Conservation (phyloP, 139 green algal genomes). For the Dunaliella sp. region DNA sequence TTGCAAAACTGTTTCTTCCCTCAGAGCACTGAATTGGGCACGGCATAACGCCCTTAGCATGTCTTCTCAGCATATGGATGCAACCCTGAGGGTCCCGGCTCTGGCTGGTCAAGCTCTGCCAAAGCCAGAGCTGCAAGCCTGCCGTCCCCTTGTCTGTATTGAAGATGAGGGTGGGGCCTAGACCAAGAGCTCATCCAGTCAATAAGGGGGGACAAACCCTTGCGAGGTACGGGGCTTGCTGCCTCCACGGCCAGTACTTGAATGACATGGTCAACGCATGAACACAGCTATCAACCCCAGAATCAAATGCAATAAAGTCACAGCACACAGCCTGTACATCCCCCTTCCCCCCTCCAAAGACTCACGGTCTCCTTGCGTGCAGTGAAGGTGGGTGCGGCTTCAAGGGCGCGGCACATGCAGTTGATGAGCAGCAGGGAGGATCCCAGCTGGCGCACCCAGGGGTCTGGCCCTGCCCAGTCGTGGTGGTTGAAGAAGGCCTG, state of each 20-base stretch:
- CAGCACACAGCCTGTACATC: background rate
- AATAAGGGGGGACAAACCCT: background rate
- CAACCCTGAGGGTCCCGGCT: too few relatives aligned
- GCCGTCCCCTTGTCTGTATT: too few relatives aligned
- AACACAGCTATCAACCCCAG: background rate
- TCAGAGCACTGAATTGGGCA: too few relatives aligned
- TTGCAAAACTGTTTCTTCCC: too few relatives aligned
- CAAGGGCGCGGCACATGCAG: background rate
- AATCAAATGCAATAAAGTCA: background rate
- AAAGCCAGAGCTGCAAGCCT: too few relatives aligned
- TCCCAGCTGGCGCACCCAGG: conserved; percentile 2
- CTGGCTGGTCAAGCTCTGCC: too few relatives aligned
- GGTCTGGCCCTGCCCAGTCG: background rate
- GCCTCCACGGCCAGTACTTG: background rate
- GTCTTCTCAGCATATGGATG: too few relatives aligned
- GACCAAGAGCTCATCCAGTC: background rate
- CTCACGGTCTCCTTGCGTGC: background rate
- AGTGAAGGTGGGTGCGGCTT: background rate
- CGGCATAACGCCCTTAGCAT: too few relatives aligned
- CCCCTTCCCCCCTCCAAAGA: background rate
- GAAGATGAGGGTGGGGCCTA: background rate
- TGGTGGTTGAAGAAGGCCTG: background rate
- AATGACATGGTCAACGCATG: background rate
- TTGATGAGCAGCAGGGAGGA: conserved; percentile 8
- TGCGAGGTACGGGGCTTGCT: too few relatives aligned